Evolutionary conservation across 1,139 yeast genomes (phyloP).

Genomic region (Hyphopichia fennica): DNA sequence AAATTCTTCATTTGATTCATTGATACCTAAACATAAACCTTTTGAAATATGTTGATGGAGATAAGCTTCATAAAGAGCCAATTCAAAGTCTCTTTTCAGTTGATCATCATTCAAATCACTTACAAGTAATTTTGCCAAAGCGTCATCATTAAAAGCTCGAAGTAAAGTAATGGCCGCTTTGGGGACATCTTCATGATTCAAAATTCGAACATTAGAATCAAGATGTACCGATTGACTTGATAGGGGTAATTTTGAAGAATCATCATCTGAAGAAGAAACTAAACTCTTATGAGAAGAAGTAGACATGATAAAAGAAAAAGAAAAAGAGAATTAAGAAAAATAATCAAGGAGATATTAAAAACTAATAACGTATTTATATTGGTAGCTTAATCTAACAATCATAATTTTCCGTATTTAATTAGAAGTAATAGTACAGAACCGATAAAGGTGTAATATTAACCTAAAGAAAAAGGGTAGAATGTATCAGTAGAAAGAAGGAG

Average conservation of each 20-base stretch:
- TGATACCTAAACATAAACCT: conserved; percentile 54
- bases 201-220: conserved; percentile 18
- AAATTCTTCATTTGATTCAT: conserved; percentile 44
- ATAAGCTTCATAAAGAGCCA: conserved; percentile 55
- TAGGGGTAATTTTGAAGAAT: conserved; percentile 6
- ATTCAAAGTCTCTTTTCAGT: conserved; percentile 42
- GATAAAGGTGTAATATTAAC: conserved; percentile 1
- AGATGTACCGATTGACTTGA: background rate
- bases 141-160: conserved; percentile 52
- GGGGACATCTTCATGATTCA: conserved; percentile 44
- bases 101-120: conserved; percentile 40
- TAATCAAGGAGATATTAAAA: conserved; percentile 1
- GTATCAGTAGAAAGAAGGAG: too few relatives aligned
- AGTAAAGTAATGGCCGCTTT: conserved; percentile 57
- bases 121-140: conserved; percentile 49
- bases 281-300: conserved; percentile 6
- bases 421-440: conserved; percentile 2
- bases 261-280: conserved; percentile 12
- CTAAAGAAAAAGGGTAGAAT: background rate
- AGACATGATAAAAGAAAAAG: background rate
- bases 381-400: conserved; percentile 4
- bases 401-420: conserved; percentile 1
- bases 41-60: conserved; percentile 55
- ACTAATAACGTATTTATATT: conserved; percentile 5
- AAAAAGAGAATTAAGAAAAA: background rate